These are phyloP conservation scores for Sequoiadendron giganteum DNA, from an alignment of 75 land plant genomes.

Conservation along the genomic window DNA sequence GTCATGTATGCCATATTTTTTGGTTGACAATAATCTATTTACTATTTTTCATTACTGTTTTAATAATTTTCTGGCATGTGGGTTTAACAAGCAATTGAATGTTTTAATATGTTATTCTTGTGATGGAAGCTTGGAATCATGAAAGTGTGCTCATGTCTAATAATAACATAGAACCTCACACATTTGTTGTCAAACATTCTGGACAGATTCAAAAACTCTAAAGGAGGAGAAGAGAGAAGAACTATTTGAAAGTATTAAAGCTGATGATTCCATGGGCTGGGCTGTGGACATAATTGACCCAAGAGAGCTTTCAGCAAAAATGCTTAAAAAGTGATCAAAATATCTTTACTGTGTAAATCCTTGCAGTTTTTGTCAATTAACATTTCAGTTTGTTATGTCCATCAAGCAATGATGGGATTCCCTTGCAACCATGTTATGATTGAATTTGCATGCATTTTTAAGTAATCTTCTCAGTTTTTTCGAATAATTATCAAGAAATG, in stretches of 20 bases:
- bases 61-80: background rate
- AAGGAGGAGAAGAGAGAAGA: constrained; percentile 95
- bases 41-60: background rate
- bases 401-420: background rate
- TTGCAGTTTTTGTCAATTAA: background rate
- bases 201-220: constrained; percentile 86
- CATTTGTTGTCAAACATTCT: constrained; percentile 8
- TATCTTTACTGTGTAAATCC: background rate
- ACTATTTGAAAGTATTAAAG: constrained; percentile 76
- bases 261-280: constrained; percentile 84
- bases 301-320: constrained; percentile 82
- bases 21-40: background rate
- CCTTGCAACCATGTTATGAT: background rate
- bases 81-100: background rate
- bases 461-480: background rate
- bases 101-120: background rate
- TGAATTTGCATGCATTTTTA: background rate
- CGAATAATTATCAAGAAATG: background rate
- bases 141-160: background rate
- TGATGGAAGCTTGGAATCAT: background rate
- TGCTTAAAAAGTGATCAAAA: constrained; percentile 65
- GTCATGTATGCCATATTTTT: background rate
- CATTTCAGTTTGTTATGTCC: background rate
- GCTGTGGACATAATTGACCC: constrained; percentile 97
- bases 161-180: background rate